Base-by-base conservation (phyloP, 768 basidiomycete species). In the Rhodotorula graminis region DNA sequence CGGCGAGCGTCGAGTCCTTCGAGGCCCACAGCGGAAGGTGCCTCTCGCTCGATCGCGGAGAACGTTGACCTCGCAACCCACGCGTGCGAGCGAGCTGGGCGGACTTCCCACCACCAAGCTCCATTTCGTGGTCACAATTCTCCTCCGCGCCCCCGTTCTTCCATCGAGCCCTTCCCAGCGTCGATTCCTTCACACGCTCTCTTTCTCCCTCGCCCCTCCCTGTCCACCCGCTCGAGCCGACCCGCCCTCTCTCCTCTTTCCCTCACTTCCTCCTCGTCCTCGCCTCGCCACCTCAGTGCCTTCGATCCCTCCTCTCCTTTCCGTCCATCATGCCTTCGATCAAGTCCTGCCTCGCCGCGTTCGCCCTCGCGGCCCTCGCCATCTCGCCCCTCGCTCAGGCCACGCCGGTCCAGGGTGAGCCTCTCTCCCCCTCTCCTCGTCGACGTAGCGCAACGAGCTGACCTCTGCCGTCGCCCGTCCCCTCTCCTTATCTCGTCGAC, bases 341-440 rank as follows among this genome's bases (percentile, higher is more conserved):
- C 64, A 72, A 74, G 68, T 47, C 55, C 59, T 65, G 71, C 72
- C 64, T 72, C 69, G 33, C 60, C 61, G 55, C 73, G 61, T 55
- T 69, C 58, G 67, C 70, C 61, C 57, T 74, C 46, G 60, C 62
- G 33, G 70, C 73, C 49, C 65, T 71, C 64, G 70, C 71, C 62
- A 47, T 75, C 65, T 52, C 67, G 40, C 65, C 71, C 14, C 27
- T 72, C 58, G 63, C 67, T 42, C 59, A 73, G 50, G 65, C 73
- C 27, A 29, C 71, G 25, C 63, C 71, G 19, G 52, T 66, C 49
- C 53, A 65, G 65, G 65, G 72, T 73, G 37, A 21, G 33, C 27
- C 25, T 14, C 29, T 25, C 19, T 18, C 42, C 4, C 31, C 3
- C 31, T 8, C 15, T 12, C 31, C 59, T 61, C 60, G 23, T 50